Evolutionary conservation across 345 rosid species (phyloP).

Genomic region (Brassica carinata): DNA sequence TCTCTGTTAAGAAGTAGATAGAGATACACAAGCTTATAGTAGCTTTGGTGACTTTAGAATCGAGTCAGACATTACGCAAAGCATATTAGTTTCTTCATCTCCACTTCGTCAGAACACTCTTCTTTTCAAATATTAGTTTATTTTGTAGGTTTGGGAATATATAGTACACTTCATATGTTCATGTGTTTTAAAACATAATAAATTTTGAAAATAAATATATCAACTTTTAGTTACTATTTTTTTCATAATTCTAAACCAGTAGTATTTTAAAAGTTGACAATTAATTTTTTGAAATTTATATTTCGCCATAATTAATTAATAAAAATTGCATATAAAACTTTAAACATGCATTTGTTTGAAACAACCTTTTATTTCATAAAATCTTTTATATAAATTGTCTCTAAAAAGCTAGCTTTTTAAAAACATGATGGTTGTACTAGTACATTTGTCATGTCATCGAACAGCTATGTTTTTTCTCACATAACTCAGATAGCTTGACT

Average conservation of each 20-base stretch:
- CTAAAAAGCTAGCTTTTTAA: not conserved
- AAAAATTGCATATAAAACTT: too few relatives aligned
- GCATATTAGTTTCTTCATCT: constrained; percentile 62
- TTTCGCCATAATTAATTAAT: too few relatives aligned
- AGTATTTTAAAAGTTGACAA: too few relatives aligned
- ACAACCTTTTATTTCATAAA: not conserved
- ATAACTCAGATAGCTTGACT: not conserved
- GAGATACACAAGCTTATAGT: constrained; percentile 34
- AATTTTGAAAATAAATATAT: too few relatives aligned
- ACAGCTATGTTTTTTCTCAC: not conserved
- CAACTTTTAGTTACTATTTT: too few relatives aligned
- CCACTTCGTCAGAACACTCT: constrained; percentile 59
- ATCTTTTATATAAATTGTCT: too few relatives aligned
- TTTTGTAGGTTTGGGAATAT: not conserved
- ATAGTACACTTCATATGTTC: not conserved
- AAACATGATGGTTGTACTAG: not conserved
- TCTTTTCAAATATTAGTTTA: not conserved
- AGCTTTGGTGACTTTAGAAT: constrained; percentile 24
- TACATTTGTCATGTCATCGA: not conserved
- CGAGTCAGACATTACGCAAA: constrained; percentile 19
- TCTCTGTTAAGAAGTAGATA: constrained; percentile 12
- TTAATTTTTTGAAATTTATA: too few relatives aligned
- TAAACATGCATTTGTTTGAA: too few relatives aligned
- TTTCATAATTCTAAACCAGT: too few relatives aligned
- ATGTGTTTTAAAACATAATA: too few relatives aligned